Evolutionary conservation across 1,284 basidiomycete genomes (phyloP), one percentile per base, ranked within the genome.

Genomic region (Stygiomarasmius scandens): DNA sequence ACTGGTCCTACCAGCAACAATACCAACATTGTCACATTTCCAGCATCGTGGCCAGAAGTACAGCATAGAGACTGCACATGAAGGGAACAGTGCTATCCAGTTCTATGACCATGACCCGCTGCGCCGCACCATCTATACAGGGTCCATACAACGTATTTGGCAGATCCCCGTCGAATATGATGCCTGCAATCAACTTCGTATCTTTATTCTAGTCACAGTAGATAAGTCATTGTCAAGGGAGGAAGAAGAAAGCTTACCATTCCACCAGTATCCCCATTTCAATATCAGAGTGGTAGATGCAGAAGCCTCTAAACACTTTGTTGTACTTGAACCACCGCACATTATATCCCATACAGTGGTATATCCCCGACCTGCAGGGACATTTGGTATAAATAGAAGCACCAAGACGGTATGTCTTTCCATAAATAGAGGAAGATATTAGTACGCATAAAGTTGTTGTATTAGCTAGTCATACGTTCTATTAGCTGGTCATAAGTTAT

Each of bases 281-380:
- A 49, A 58, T 46, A 54, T 55, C 11, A 24, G 50, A 32, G 45
- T 68, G 22, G 65, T 68, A 10, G 60, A 66, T 56, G 25, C 47
- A 38, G 52, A 52, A 11, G 48, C 54, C 9, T 56, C 56, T 16
- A 19, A 49, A 2, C 23, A 54, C 32, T n/a, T 51, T 6, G 44
- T 61, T 4, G 58, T 69, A 14, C 59, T 69, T 51, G 61, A 67
- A 52, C 60, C 60, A 12, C 34, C 49, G 2, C 61, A 66, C 36
- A 63, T 70, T 14, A 63, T 66, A 14, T 63, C 64, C n/a, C 69
- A 70, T 60, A 20, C 69, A 32, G 59, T 66, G 34, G 58, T 44
- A 20, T 67, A 64, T 36, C 29, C 46, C 22, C 50, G 62, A 24
- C 59, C 58, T 41, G 25, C 59, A 44, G 64, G 61, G 1, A 66